phyloP scores from a whole-genome alignment of 352 stramenopile species.

The Phytopythium mirpurense region DNA sequence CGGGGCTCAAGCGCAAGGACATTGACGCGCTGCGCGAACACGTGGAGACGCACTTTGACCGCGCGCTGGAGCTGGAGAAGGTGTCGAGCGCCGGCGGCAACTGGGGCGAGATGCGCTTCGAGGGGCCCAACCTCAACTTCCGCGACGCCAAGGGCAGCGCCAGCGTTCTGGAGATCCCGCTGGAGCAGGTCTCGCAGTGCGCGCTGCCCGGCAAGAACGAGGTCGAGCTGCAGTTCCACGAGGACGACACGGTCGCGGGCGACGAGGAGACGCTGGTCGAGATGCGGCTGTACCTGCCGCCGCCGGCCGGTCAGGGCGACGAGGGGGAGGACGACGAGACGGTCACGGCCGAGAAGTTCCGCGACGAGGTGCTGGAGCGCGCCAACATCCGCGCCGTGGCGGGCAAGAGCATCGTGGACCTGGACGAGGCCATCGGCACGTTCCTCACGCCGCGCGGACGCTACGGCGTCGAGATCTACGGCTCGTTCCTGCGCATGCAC shows the following conservation, averaged over 20 bases:
- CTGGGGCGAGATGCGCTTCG: constrained; percentile 93
- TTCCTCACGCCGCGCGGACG: constrained; percentile 97
- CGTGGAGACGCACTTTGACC: constrained; percentile 81
- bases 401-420: constrained; percentile 96
- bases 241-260: constrained; percentile 96
- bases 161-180: constrained; percentile 69
- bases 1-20: constrained; percentile 61
- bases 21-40: constrained; percentile 55
- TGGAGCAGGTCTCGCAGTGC: constrained; percentile 78
- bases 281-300: constrained; percentile 96
- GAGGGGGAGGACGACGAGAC: constrained; percentile 41
- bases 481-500: constrained; percentile 96
- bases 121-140: constrained; percentile 85
- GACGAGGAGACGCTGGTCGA: constrained; percentile 93
- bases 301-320: constrained; percentile 21
- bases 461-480: constrained; percentile 98
- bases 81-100: constrained; percentile 88
- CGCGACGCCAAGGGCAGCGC: constrained; percentile 50
- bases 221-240: constrained; percentile 98
- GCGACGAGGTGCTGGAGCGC: constrained; percentile 81
- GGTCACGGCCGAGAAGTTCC: constrained; percentile 68
- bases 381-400: constrained; percentile 90
- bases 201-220: constrained; percentile 97
- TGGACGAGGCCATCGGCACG: constrained; percentile 95
- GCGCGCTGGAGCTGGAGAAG: constrained; percentile 88